Evolutionary conservation across 495 filamentous ascomycete genomes (phyloP).

Genomic region (Pseudomonodictys pantanalensis): DNA sequence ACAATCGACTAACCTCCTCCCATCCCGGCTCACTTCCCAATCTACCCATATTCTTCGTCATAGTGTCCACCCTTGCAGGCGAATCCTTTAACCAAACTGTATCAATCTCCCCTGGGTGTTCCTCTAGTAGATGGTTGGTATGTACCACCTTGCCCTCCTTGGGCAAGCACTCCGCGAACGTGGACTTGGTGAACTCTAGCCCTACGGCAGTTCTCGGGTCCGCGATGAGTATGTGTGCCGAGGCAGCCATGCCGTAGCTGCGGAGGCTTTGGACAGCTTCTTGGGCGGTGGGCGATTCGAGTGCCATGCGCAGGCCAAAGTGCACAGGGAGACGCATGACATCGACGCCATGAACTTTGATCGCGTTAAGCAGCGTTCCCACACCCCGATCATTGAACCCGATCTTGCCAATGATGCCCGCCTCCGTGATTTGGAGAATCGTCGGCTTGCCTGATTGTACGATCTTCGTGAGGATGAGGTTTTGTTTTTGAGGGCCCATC

Average conservation of each 20-base stretch:
- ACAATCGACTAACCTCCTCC: slow-evolving; percentile 31
- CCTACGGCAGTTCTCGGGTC: slow-evolving; percentile 54
- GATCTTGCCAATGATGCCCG: slow-evolving; percentile 71
- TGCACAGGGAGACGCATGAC: slow-evolving; percentile 58
- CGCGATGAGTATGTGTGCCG: slow-evolving; percentile 60
- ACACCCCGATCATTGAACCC: slow-evolving; percentile 63
- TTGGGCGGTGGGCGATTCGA: slow-evolving; percentile 51
- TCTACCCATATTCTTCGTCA: slow-evolving; percentile 44
- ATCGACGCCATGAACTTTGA: slow-evolving; percentile 57
- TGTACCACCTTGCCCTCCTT: slow-evolving; percentile 55
- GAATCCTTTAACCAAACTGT: slow-evolving; percentile 57
- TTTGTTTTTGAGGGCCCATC: slow-evolving; percentile 42
- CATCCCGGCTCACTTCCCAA: slow-evolving; percentile 29
- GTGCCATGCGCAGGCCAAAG: slow-evolving; percentile 56
- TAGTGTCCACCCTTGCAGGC: slow-evolving; percentile 47
- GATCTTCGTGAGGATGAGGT: slow-evolving; percentile 56
- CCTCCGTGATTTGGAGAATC: slow-evolving; percentile 57
- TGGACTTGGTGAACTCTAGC: slow-evolving; percentile 59
- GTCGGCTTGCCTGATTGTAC: slow-evolving; percentile 47
- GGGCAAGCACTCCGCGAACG: slow-evolving; percentile 48
- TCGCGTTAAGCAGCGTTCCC: slow-evolving; percentile 66
- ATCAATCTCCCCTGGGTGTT: slow-evolving; percentile 45
- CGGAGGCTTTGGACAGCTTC: slow-evolving; percentile 52
- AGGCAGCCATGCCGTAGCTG: slow-evolving; percentile 56
- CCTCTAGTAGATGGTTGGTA: slow-evolving; percentile 61